Evolutionary conservation across 106 monocot genomes (phyloP).

Genomic region (Alisma plantagoaquatica): DNA sequence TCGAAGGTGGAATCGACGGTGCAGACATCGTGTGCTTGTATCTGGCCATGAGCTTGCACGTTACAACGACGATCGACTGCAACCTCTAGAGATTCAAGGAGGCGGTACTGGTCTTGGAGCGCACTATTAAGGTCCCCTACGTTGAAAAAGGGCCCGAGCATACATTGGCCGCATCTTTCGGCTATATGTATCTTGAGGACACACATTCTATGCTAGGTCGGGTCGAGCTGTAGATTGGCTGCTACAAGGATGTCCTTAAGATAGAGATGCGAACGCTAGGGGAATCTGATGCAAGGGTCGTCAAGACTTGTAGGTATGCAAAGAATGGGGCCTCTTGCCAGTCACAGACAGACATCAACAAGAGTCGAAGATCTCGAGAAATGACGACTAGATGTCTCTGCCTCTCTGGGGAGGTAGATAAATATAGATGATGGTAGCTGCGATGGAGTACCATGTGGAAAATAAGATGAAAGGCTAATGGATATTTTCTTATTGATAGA

Average conservation of each 20-base stretch:
- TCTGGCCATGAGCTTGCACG: conserved; percentile 38
- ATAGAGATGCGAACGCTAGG: conserved; percentile 26
- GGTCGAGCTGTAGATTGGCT: conserved; percentile 25
- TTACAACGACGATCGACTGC: conserved; percentile 34
- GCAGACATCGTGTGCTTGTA: conserved; percentile 16
- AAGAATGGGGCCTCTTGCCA: no score
- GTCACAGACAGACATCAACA: no score
- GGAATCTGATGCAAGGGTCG: conserved; percentile 33
- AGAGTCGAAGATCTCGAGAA: no score
- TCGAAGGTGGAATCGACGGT: neutral
- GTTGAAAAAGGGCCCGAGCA: conserved; percentile 20
- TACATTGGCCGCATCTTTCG: conserved; percentile 30
- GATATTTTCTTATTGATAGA: no score
- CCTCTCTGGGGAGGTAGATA: no score
- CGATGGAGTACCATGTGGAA: no score
- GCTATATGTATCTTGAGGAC: conserved; percentile 39
- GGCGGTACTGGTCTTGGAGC: conserved; percentile 34
- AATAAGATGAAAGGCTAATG: no score
- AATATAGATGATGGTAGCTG: no score
- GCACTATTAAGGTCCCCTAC: conserved; percentile 24
- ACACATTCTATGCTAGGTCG: conserved; percentile 31
- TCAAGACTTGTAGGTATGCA: conserved; percentile 33
- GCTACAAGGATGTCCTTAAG: conserved; percentile 20
- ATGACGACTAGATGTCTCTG: no score
- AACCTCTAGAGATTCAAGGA: conserved; percentile 30